A percentile compares a stretch with the other conserved stretches of the same genome.
phyloP scores from a whole-genome alignment of 768 basidiomycete genomes.

The Mycena galopus region DNA sequence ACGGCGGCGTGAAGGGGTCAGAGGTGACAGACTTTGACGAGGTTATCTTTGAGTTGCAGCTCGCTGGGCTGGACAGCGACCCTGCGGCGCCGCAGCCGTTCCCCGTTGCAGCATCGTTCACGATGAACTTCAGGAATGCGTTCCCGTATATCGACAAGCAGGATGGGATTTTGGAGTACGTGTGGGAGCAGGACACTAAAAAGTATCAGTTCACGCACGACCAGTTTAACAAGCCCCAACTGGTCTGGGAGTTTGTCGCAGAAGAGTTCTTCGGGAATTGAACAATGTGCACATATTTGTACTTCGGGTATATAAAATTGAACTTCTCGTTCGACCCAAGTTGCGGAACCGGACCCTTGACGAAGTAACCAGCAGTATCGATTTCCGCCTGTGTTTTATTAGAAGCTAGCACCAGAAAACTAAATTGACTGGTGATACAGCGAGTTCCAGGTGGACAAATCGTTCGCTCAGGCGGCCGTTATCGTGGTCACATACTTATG shows the following conservation, averaged over 20 bases:
- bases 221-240: conserved; percentile 29
- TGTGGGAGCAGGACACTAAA: conserved; percentile 35
- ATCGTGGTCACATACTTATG: too few relatives aligned
- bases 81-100: conserved; percentile 36
- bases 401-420: too few relatives aligned
- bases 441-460: too few relatives aligned
- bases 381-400: too few relatives aligned
- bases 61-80: conserved; percentile 29
- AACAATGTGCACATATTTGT: neutral
- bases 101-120: conserved; percentile 23
- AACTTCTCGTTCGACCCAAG: too few relatives aligned
- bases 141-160: conserved; percentile 34
- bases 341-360: too few relatives aligned
- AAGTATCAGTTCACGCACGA: conserved; percentile 36
- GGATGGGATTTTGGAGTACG: conserved; percentile 36
- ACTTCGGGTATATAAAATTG: too few relatives aligned
- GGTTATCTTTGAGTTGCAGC: conserved; percentile 22
- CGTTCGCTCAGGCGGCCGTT: too few relatives aligned
- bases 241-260: conserved; percentile 34
- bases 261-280: conserved; percentile 28
- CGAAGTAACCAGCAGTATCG: too few relatives aligned
- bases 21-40: conserved; percentile 32
- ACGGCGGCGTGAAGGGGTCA: conserved; percentile 36
- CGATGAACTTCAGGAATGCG: conserved; percentile 34
- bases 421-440: too few relatives aligned